Conservation (phyloP, 75 land plant species). For the Cryptomeria japonica region DNA sequence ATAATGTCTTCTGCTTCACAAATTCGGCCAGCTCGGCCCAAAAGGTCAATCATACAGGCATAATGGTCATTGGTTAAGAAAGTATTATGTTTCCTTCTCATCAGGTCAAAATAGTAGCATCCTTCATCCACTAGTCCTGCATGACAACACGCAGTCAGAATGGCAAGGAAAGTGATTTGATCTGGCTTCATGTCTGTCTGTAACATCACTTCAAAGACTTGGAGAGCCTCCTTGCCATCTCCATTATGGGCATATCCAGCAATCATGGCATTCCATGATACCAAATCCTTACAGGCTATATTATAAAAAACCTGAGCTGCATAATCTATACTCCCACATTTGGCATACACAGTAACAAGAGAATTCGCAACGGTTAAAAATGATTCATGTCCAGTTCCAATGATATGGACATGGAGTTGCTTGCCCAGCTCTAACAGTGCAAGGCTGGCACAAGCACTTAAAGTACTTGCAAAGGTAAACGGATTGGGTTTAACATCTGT, state of each 20-base stretch:
- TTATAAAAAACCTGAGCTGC: not conserved
- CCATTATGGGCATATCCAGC: slow-evolving; percentile 23
- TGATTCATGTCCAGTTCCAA: slow-evolving; percentile 9
- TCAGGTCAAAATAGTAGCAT: slow-evolving; percentile 9
- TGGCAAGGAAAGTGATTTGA: slow-evolving; percentile 15
- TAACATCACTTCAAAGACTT: slow-evolving; percentile 14
- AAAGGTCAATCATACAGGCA: slow-evolving; percentile 30
- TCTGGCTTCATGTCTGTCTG: slow-evolving; percentile 14
- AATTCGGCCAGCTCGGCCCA: slow-evolving; percentile 25
- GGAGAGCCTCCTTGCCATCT: slow-evolving; percentile 12
- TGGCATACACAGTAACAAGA: slow-evolving; percentile 19
- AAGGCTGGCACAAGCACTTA: slow-evolving; percentile 44
- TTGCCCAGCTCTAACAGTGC: slow-evolving; percentile 36
- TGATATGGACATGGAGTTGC: slow-evolving; percentile 16
- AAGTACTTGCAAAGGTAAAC: slow-evolving; percentile 25
- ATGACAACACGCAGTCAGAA: slow-evolving; percentile 28
- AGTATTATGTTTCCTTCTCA: slow-evolving; percentile 4
- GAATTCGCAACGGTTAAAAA: slow-evolving; percentile 8
- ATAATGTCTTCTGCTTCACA: slow-evolving; percentile 12
- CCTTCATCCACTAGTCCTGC: slow-evolving; percentile 34
- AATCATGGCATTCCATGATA: slow-evolving; percentile 28
- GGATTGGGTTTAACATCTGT: slow-evolving; percentile 23
- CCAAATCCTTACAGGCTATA: not conserved
- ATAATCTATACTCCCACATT: slow-evolving; percentile 23
- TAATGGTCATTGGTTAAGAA: slow-evolving; percentile 11